These are phyloP conservation scores for Ampelomyces quisqualis DNA, from an alignment of 2,329 filamentous ascomycete species.

Conservation along the genomic window DNA sequence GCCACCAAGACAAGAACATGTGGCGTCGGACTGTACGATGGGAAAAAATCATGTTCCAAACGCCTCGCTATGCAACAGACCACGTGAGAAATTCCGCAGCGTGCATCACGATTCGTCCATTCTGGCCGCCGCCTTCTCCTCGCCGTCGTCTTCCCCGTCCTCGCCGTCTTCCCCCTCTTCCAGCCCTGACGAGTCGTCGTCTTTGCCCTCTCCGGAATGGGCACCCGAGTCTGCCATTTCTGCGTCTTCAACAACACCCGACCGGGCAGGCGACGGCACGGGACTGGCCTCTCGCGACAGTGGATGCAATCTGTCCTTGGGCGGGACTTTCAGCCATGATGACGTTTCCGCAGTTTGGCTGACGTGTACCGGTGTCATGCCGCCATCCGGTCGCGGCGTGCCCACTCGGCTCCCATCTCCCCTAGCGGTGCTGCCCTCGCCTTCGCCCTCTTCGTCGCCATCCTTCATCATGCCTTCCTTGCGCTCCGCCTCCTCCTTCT, in stretches of 20 bases:
- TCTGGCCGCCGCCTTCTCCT: slow-evolving; percentile 19
- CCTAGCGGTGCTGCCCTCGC: slow-evolving; percentile 42
- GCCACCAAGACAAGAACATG: slow-evolving; percentile 4
- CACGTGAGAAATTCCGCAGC: slow-evolving; percentile 5
- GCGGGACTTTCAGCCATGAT: slow-evolving; percentile 30
- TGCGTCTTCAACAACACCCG: slow-evolving; percentile 28
- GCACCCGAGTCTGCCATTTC: slow-evolving; percentile 36
- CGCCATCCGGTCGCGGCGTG: slow-evolving; percentile 49
- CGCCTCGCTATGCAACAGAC: slow-evolving; percentile 40
- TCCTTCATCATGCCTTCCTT: slow-evolving; percentile 65
- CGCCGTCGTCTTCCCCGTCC: slow-evolving; percentile 34
- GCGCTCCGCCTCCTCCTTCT: slow-evolving; percentile 91
- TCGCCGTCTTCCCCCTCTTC: slow-evolving; percentile 37
- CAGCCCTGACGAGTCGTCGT: slow-evolving; percentile 36
- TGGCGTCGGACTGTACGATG: background rate
- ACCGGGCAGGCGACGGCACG: slow-evolving; percentile 30
- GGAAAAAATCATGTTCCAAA: slow-evolving; percentile 15
- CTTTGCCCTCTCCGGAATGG: slow-evolving; percentile 23
- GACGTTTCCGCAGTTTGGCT: slow-evolving; percentile 35
- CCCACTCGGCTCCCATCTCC: slow-evolving; percentile 46
- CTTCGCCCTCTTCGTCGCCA: slow-evolving; percentile 45
- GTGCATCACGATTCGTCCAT: slow-evolving; percentile 36
- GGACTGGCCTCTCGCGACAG: slow-evolving; percentile 31
- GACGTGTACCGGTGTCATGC: slow-evolving; percentile 44
- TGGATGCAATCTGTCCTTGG: slow-evolving; percentile 36